Evolutionary conservation across 2,329 filamentous ascomycete genomes (phyloP).

Genomic region (Coniochaeta hoffmannii): DNA sequence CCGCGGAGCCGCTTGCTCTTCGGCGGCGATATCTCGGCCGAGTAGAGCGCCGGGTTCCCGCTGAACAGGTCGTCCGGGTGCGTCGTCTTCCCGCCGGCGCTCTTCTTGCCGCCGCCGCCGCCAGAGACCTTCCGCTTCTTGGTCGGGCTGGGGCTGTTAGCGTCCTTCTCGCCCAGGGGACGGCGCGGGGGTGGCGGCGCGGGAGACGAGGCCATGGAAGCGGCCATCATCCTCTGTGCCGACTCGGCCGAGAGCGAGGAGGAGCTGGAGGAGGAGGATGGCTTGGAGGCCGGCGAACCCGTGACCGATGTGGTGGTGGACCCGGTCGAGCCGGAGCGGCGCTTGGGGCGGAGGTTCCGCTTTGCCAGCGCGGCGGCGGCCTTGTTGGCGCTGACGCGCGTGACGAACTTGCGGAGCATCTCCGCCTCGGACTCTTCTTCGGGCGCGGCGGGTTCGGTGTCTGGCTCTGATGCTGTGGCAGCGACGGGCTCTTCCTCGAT

Average conservation of each 20-base stretch:
- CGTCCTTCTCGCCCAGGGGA: slow-evolving; percentile 26
- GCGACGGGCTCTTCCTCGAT: slow-evolving; percentile 14
- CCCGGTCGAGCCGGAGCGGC: slow-evolving; percentile 18
- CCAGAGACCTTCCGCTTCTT: slow-evolving; percentile 29
- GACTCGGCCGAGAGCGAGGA: background rate
- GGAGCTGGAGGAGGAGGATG: slow-evolving; percentile 7
- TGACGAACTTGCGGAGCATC: slow-evolving; percentile 26
- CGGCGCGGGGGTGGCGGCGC: slow-evolving; percentile 7
- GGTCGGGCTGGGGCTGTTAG: slow-evolving; percentile 29
- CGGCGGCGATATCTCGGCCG: slow-evolving; percentile 4
- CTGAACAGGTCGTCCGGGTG: slow-evolving; percentile 10
- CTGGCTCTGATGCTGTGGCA: slow-evolving; percentile 8
- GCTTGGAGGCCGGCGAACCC: slow-evolving; percentile 21
- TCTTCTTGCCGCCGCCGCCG: slow-evolving; percentile 4
- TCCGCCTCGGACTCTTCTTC: slow-evolving; percentile 26
- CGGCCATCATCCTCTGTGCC: background rate
- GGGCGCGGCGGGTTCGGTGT: slow-evolving; percentile 5
- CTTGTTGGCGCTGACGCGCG: slow-evolving; percentile 24
- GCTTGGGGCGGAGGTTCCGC: slow-evolving; percentile 14
- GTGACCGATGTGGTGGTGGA: slow-evolving; percentile 18
- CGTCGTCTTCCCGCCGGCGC: background rate
- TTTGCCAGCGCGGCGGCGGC: slow-evolving; percentile 16
- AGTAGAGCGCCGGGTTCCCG: slow-evolving; percentile 14
- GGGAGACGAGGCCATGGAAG: background rate
- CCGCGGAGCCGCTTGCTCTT: slow-evolving; percentile 3